A percentile compares a stretch with the other conserved stretches of the same genome.
Conservation (phyloP, 306 rosid genomes). For the Lathyrus aphaca region DNA sequence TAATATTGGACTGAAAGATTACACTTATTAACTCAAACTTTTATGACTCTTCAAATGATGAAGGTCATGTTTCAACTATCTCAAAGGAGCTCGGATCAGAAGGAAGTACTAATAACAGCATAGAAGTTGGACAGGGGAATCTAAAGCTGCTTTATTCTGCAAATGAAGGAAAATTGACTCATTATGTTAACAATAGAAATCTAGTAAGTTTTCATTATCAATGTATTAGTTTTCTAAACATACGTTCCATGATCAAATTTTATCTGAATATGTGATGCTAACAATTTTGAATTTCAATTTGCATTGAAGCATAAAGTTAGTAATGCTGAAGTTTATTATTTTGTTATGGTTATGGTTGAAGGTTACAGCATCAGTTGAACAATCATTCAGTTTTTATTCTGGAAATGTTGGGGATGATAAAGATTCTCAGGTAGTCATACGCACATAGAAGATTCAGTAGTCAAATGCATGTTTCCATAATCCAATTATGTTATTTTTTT, state of each 20-base stretch:
- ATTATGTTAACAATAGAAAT: conserved; percentile 60
- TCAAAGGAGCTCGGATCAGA: conserved; percentile 44
- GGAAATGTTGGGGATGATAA: conserved; percentile 56
- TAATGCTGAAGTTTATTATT: conserved; percentile 23
- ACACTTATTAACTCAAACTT: conserved; percentile 28
- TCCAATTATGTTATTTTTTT: conserved; percentile 5
- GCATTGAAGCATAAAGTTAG: conserved; percentile 27
- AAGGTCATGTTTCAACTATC: conserved; percentile 44
- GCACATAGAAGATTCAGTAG: conserved; percentile 9
- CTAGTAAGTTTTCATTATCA: conserved; percentile 46
- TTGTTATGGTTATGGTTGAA: conserved; percentile 44
- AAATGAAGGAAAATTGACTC: conserved; percentile 64
- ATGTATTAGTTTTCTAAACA: conserved; percentile 21
- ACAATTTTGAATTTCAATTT: conserved; percentile 34
- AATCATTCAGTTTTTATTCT: conserved; percentile 61
- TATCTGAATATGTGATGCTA: conserved; percentile 27
- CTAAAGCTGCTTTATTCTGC: conserved; percentile 70
- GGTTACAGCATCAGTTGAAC: conserved; percentile 54
- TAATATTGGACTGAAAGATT: conserved; percentile 29
- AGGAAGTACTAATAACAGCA: conserved; percentile 45
- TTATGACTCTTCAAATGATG: conserved; percentile 31
- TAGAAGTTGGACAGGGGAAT: conserved; percentile 79
- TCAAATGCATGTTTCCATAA: conserved; percentile 16
- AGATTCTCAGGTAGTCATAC: conserved; percentile 49
- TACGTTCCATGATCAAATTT: conserved; percentile 28